A percentile compares a stretch with the other conserved stretches of the same genome.
These are phyloP conservation scores for Notholithocarpus densiflorus DNA, from an alignment of 306 rosid genomes.

Conservation along the genomic window DNA sequence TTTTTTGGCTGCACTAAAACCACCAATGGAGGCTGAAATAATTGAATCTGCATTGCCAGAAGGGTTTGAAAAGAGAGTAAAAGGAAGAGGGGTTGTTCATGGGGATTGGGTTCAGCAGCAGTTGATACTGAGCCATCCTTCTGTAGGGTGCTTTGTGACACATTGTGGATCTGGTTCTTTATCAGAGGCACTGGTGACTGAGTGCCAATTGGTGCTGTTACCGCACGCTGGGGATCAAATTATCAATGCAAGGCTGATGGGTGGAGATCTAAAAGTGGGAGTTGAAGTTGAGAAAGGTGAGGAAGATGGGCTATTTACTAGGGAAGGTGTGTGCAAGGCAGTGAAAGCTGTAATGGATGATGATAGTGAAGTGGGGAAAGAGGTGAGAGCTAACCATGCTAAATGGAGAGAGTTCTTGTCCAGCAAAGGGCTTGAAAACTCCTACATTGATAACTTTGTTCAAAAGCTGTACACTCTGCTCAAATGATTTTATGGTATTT, in stretches of 20 bases:
- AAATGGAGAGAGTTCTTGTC: slow-evolving; percentile 20
- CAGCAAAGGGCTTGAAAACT: slow-evolving; percentile 18
- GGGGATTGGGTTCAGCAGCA: slow-evolving; percentile 44
- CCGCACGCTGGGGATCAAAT: slow-evolving; percentile 28
- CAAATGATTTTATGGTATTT: no score
- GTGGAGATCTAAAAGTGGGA: slow-evolving; percentile 5
- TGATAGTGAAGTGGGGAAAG: slow-evolving; percentile 21
- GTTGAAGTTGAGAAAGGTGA: slow-evolving; percentile 20
- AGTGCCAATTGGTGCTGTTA: slow-evolving; percentile 33
- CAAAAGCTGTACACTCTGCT: slow-evolving; percentile 4
- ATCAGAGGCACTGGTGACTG: slow-evolving; percentile 23
- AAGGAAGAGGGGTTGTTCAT: slow-evolving; percentile 30
- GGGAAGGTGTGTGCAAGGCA: slow-evolving; percentile 27
- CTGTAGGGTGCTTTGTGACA: slow-evolving; percentile 43
- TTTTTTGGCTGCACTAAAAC: slow-evolving; percentile 34
- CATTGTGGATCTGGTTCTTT: slow-evolving; percentile 41
- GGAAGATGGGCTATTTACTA: slow-evolving; percentile 30
- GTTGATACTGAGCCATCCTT: slow-evolving; percentile 32
- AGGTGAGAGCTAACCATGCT: slow-evolving; percentile 17
- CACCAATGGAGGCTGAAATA: slow-evolving; percentile 17
- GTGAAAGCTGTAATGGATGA: slow-evolving; percentile 27
- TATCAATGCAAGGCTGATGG: slow-evolving; percentile 22
- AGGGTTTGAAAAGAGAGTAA: slow-evolving; percentile 10
- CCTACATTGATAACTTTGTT: slow-evolving; percentile 23
- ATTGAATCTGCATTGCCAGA: slow-evolving; percentile 28